phyloP scores from a whole-genome alignment of 768 basidiomycete species.

The Suillus variegatus region DNA sequence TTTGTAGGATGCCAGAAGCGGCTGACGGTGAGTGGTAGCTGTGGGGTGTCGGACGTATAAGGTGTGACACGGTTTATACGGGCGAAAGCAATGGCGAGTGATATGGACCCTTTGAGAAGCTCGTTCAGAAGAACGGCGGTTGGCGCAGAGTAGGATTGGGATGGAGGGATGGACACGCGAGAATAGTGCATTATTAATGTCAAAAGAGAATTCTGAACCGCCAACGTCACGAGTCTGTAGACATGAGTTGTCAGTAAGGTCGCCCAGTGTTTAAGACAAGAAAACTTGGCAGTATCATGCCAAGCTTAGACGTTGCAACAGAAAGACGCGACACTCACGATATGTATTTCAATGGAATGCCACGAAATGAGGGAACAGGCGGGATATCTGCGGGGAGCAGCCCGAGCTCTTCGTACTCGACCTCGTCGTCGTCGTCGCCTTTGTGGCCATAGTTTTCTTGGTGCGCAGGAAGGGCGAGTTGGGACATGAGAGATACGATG shows the following conservation, averaged over 20 bases:
- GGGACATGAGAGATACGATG: constrained; percentile 22
- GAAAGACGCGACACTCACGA: constrained; percentile 51
- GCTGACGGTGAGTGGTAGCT: constrained; percentile 31
- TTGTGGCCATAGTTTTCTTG: constrained; percentile 31
- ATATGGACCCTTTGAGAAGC: constrained; percentile 88
- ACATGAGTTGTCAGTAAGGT: constrained; percentile 7
- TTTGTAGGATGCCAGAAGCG: constrained; percentile 38
- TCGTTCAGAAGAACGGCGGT: constrained; percentile 94
- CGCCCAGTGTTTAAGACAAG: neutral
- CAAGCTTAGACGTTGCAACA: neutral
- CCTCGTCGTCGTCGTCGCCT: constrained; percentile 35
- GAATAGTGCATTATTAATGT: constrained; percentile 98
- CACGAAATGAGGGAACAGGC: constrained; percentile 58
- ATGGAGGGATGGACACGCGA: constrained; percentile 74
- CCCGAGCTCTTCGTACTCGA: constrained; percentile 48
- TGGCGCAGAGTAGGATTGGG: constrained; percentile 86
- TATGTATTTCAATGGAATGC: constrained; percentile 77
- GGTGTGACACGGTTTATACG: constrained; percentile 45
- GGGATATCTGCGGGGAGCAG: constrained; percentile 33
- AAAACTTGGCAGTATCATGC: constrained; percentile 1
- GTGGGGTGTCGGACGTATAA: constrained; percentile 31
- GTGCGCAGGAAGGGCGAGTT: constrained; percentile 13
- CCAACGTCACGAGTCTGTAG: constrained; percentile 76
- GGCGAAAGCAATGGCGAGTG: constrained; percentile 78
- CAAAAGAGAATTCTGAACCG: constrained; percentile 88